These are phyloP conservation scores for Eucalyptus cladocalyx DNA, from an alignment of 345 rosid genomes.

Conservation along the genomic window DNA sequence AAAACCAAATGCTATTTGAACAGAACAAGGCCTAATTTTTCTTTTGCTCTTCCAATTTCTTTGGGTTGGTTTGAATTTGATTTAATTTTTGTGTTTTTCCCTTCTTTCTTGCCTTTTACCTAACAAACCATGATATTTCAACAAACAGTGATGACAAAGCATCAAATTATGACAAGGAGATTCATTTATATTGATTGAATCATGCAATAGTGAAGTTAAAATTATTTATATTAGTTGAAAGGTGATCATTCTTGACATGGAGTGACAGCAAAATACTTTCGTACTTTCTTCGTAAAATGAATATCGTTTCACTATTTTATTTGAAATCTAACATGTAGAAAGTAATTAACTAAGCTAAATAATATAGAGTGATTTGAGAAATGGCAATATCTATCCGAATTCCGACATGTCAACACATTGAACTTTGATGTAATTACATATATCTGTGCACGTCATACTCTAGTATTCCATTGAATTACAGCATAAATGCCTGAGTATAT, in stretches of 20 bases:
- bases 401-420: not conserved
- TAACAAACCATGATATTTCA: too few relatives aligned
- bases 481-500: not conserved
- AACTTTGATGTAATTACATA: not conserved
- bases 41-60: not conserved
- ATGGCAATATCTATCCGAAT: not conserved
- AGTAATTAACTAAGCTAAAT: not conserved
- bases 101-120: not conserved
- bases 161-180: not conserved
- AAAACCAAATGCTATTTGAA: not conserved
- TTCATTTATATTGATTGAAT: not conserved
- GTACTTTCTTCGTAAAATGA: not conserved
- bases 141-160: not conserved
- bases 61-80: not conserved
- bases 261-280: not conserved
- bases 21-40: not conserved
- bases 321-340: not conserved
- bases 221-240: not conserved
- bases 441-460: not conserved
- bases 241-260: not conserved
- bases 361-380: not conserved
- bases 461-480: not conserved
- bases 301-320: not conserved
- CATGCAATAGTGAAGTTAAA: not conserved
- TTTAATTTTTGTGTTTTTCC: too few relatives aligned